A percentile compares a stretch with the other conserved stretches of the same genome.
Conservation (phyloP, 2,329 filamentous ascomycete species). For the Hypoxylon sp. region DNA sequence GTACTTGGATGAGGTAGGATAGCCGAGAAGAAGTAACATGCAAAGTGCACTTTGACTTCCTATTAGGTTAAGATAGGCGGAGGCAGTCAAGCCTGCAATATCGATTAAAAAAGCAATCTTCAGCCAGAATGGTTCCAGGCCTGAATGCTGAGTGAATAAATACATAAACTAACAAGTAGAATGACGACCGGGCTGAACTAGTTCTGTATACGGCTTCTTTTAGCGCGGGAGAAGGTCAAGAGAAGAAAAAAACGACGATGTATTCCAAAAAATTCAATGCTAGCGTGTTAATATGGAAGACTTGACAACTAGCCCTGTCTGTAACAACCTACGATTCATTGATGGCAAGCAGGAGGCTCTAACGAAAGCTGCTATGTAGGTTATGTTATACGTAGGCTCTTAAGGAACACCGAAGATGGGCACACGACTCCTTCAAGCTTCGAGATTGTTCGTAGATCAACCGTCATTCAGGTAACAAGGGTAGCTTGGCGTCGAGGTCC, state of each 20-base stretch:
- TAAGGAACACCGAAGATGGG: conserved; percentile 17
- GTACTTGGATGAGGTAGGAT: not conserved
- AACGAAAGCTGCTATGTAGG: conserved; percentile 1
- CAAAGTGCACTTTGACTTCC: not conserved
- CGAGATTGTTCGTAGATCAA: conserved; percentile 18
- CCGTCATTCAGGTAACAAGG: conserved; percentile 26
- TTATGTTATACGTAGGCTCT: conserved; percentile 13
- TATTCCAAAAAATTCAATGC: conserved; percentile 15
- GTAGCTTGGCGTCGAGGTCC: conserved; percentile 35
- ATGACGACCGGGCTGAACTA: conserved; percentile 5
- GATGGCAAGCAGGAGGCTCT: conserved; percentile 6
- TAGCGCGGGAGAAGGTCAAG: conserved; percentile 1
- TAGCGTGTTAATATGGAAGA: conserved; percentile 9
- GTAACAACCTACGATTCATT: not conserved
- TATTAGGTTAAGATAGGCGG: not conserved
- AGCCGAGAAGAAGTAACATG: not conserved
- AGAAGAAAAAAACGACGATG: conserved; percentile 13
- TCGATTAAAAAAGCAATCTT: conserved; percentile 21
- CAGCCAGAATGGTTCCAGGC: conserved; percentile 17
- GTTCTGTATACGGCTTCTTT: not conserved
- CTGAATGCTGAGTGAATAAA: conserved; percentile 13
- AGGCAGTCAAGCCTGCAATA: not conserved
- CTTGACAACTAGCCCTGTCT: not conserved
- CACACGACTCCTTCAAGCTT: conserved; percentile 18
- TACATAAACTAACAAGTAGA: conserved; percentile 12